phyloP scores from a whole-genome alignment of 148 eudicot genomes.

The Chenopodium formosanum region DNA sequence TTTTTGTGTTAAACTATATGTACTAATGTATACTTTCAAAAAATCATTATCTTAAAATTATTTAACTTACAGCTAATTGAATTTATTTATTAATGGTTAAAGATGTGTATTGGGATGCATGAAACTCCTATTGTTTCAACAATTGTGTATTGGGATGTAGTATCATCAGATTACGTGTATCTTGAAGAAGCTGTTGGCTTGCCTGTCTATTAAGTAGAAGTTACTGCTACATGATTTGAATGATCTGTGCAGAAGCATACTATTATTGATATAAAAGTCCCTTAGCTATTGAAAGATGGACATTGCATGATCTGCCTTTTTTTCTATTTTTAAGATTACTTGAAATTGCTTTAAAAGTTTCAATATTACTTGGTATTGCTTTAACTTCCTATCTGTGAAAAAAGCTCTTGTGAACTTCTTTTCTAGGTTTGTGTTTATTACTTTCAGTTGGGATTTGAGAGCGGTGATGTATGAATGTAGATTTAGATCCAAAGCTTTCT shows the following conservation, averaged over 20 bases:
- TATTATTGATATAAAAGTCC: too few species aligned
- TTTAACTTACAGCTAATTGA: too few species aligned
- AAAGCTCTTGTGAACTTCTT: neutral
- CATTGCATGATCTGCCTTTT: neutral
- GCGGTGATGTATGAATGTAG: neutral
- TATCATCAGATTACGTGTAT: neutral
- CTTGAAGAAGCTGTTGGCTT: neutral
- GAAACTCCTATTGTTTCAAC: too few species aligned
- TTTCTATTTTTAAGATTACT: too few species aligned
- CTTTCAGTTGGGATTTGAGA: neutral
- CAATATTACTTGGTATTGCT: neutral
- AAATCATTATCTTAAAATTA: too few species aligned
- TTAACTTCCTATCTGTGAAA: neutral
- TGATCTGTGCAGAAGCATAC: neutral
- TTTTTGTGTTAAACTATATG: too few species aligned
- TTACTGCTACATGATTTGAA: neutral
- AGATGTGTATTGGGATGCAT: too few species aligned
- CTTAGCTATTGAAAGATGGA: neutral
- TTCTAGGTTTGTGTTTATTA: neutral
- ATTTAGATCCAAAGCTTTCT: neutral
- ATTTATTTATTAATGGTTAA: too few species aligned
- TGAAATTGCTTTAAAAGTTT: neutral
- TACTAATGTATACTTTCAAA: too few species aligned
- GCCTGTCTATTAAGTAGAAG: neutral
- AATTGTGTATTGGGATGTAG: too few species aligned